Evolutionary conservation across 345 rosid species (phyloP).

Genomic region (Bruguiera gymnorhiza): DNA sequence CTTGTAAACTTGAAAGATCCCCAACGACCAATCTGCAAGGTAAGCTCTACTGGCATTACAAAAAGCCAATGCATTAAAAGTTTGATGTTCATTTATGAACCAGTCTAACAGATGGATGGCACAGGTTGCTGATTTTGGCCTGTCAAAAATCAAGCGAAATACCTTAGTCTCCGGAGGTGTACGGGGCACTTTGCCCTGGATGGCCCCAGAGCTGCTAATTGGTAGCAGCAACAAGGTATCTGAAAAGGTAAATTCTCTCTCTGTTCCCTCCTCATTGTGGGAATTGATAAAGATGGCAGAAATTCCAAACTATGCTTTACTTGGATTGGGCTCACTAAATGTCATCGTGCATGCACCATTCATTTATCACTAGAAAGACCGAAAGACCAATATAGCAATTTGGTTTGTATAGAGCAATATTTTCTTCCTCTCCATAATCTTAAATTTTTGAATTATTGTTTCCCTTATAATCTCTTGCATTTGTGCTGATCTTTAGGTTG

Average conservation of each 20-base stretch:
- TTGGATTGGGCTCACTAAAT: too few relatives aligned
- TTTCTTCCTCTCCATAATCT: background rate
- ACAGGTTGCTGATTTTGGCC: constrained; percentile 84
- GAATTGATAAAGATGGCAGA: background rate
- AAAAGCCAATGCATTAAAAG: background rate
- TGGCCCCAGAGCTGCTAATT: constrained; percentile 83
- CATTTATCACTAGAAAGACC: background rate
- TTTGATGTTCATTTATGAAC: constrained; percentile 3
- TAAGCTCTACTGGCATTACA: constrained; percentile 18
- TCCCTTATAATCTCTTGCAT: constrained; percentile 5
- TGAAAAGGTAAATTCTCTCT: constrained; percentile 51
- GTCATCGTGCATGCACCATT: too few relatives aligned
- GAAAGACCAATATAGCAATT: background rate
- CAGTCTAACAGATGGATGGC: constrained; percentile 12
- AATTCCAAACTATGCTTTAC: too few relatives aligned
- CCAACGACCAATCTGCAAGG: constrained; percentile 95
- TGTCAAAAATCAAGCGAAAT: constrained; percentile 74
- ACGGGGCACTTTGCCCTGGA: constrained; percentile 87
- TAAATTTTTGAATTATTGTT: constrained; percentile 3
- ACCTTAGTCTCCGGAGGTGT: constrained; percentile 89
- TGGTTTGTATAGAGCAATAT: background rate
- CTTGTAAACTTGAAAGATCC: constrained; percentile 97
- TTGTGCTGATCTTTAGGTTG: constrained; percentile 46
- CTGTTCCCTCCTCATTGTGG: background rate
- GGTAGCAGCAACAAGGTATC: constrained; percentile 80